Percentiles rank a stretch among this genome's conserved stretches.
phyloP scores from a whole-genome alignment of 2,329 filamentous ascomycete genomes.

The Xylaria sp. region DNA sequence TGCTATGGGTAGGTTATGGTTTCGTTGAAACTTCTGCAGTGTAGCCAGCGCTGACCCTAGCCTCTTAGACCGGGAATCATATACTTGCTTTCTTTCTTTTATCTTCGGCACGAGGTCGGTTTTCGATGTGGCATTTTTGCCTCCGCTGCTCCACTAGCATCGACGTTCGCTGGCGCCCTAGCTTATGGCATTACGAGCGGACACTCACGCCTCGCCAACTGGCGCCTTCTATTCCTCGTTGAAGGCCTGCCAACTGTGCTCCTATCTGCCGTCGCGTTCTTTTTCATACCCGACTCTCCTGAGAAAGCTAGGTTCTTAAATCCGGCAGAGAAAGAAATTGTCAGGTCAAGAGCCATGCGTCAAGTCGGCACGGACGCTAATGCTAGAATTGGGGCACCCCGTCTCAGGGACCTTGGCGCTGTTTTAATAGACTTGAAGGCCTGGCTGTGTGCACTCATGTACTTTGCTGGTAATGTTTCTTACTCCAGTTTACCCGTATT shows the following conservation, averaged over 20 bases:
- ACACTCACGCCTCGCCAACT: constrained; percentile 74
- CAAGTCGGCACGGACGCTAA: constrained; percentile 48
- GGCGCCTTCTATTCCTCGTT: constrained; percentile 81
- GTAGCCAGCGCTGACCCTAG: not conserved
- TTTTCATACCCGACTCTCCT: constrained; percentile 77
- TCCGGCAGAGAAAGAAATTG: constrained; percentile 69
- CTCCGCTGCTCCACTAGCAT: constrained; percentile 78
- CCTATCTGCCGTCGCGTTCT: constrained; percentile 74
- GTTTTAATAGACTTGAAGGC: constrained; percentile 69
- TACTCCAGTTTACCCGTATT: constrained; percentile 89
- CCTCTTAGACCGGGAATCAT: constrained; percentile 25
- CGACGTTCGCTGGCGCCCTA: constrained; percentile 78
- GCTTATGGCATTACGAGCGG: constrained; percentile 79
- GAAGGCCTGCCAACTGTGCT: constrained; percentile 85
- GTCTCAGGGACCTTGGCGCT: constrained; percentile 60
- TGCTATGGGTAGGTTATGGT: constrained; percentile 31
- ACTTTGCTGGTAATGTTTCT: constrained; percentile 85
- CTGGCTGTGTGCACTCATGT: constrained; percentile 80
- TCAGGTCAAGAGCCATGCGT: constrained; percentile 67
- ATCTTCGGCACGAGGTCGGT: constrained; percentile 35
- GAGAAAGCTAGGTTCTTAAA: constrained; percentile 67
- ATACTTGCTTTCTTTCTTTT: constrained; percentile 33
- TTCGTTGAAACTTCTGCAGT: not conserved
- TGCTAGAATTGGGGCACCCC: constrained; percentile 50
- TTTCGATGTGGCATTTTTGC: constrained; percentile 48